phyloP scores from a whole-genome alignment of 305 asterid species.

The Lippia alba region DNA sequence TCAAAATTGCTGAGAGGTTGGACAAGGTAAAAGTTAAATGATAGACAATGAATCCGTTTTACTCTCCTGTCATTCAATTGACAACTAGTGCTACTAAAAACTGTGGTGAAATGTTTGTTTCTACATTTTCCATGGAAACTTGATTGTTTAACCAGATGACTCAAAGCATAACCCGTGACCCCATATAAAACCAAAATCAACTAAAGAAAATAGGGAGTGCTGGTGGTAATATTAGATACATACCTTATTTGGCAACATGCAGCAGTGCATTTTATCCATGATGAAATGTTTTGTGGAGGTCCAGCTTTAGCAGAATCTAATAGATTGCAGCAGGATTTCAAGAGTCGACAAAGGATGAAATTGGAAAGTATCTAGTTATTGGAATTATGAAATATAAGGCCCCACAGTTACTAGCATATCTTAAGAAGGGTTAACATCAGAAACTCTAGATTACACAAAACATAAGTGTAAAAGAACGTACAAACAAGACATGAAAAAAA shows the following conservation, averaged over 20 bases:
- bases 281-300: conserved; percentile 81
- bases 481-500: too few species aligned
- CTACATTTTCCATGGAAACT: conserved; percentile 10
- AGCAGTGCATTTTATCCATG: conserved; percentile 67
- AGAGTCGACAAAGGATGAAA: conserved; percentile 24
- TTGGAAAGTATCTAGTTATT: conserved; percentile 8
- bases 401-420: conserved; percentile 10
- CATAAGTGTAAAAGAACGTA: too few species aligned
- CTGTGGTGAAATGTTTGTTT: conserved; percentile 2
- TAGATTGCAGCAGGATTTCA: conserved; percentile 35
- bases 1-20: conserved; percentile 18
- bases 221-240: not conserved
- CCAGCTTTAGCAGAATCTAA: conserved; percentile 65
- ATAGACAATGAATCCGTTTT: not conserved
- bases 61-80: not conserved
- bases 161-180: not conserved
- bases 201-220: conserved; percentile 11
- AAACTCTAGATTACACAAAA: too few species aligned
- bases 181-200: conserved; percentile 9
- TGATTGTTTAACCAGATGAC: conserved; percentile 3
- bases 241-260: conserved; percentile 76
- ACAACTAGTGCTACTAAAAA: conserved; percentile 9
- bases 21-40: conserved; percentile 5
- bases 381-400: conserved; percentile 17
- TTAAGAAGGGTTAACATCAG: conserved; percentile 1